These are phyloP conservation scores for Russula sp. DNA, from an alignment of 768 basidiomycete genomes.

Conservation along the genomic window DNA sequence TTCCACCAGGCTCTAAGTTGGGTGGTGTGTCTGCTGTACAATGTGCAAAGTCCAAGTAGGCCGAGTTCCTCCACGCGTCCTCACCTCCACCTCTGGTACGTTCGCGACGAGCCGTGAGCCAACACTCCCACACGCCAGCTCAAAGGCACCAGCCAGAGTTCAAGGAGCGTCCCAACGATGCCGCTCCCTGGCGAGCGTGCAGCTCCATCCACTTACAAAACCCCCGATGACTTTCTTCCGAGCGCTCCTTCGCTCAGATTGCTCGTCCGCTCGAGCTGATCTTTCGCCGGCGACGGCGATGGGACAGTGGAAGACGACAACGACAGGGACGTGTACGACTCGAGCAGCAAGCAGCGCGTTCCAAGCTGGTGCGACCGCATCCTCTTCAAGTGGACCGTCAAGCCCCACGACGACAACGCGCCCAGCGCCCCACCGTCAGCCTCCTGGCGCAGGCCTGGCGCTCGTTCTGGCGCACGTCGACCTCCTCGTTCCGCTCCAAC, in stretches of 20 bases:
- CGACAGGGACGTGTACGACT: conserved; percentile 62
- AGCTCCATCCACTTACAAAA: not conserved
- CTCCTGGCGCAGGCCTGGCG: no score
- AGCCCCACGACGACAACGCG: no score
- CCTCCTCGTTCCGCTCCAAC: no score
- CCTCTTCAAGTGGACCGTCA: no score
- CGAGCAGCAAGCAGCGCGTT: conserved; percentile 34
- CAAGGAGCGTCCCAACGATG: conserved; percentile 14
- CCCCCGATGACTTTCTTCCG: not conserved
- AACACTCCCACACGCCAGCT: not conserved
- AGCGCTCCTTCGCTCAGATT: not conserved
- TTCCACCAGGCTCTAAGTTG: conserved; percentile 72
- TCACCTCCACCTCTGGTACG: conserved; percentile 6
- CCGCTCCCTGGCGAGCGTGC: conserved; percentile 9
- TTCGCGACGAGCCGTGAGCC: not conserved
- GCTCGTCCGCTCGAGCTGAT: conserved; percentile 12
- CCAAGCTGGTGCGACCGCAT: no score
- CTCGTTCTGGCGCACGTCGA: no score
- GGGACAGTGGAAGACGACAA: conserved; percentile 37
- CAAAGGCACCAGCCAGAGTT: not conserved
- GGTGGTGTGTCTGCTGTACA: conserved; percentile 32
- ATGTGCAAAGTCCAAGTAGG: conserved; percentile 23
- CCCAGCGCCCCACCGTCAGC: no score
- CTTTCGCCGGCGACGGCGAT: conserved; percentile 25
- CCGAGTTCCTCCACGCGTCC: conserved; percentile 11